phyloP scores from a whole-genome alignment of 129 eudicot species.

The Kitagawia praeruptora region DNA sequence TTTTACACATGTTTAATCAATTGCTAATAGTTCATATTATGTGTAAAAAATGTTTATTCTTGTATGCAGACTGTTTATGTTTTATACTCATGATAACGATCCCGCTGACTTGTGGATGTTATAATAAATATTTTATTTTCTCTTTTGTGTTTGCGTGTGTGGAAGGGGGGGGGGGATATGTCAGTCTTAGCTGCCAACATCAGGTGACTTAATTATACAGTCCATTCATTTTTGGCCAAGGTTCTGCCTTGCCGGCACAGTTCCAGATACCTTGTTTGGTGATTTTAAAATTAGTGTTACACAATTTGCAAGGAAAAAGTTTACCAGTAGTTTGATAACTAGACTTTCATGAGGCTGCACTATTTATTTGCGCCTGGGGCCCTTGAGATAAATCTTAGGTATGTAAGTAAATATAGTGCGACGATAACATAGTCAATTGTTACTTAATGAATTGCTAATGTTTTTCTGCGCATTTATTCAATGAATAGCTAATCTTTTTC shows the following conservation, averaged over 20 bases:
- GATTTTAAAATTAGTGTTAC: neutral
- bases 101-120: neutral
- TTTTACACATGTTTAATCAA: neutral
- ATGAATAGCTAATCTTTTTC: neutral
- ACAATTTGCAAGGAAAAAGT: neutral
- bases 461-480: neutral
- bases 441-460: neutral
- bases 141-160: no score
- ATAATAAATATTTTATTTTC: neutral
- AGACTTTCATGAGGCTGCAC: neutral
- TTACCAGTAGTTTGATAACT: neutral
- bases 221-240: neutral
- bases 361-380: neutral
- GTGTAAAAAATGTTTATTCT: neutral
- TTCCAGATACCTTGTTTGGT: neutral
- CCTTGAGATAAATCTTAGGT: neutral
- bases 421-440: neutral
- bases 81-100: neutral
- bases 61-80: neutral
- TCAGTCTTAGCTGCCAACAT: neutral
- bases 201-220: neutral
- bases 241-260: neutral
- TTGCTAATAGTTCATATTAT: neutral
- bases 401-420: neutral
- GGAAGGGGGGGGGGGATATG: neutral